phyloP scores from a whole-genome alignment of 495 filamentous ascomycete genomes.

The Penicillium steckii region DNA sequence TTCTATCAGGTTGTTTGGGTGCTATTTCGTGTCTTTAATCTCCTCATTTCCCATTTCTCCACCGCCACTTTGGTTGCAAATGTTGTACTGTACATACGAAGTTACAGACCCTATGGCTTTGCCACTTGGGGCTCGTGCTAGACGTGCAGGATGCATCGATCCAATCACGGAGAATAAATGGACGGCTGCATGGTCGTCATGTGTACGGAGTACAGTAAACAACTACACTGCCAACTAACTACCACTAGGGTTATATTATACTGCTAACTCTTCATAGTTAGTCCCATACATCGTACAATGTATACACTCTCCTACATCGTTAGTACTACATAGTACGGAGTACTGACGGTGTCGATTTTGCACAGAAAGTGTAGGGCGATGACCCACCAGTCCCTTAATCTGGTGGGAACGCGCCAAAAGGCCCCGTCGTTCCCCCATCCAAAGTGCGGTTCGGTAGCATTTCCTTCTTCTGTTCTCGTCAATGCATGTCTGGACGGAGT shows the following conservation, averaged over 20 bases:
- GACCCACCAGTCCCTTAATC: conserved; percentile 28
- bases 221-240: no score
- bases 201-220: not conserved
- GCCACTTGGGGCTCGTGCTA: conserved; percentile 22
- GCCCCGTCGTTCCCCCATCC: conserved; percentile 22
- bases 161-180: conserved; percentile 22
- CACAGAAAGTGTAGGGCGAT: not conserved
- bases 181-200: not conserved
- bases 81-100: no score
- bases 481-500: not conserved
- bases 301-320: not conserved
- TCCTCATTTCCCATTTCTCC: not conserved
- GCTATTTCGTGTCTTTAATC: not conserved
- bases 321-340: not conserved
- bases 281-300: no score
- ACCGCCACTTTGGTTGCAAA: conserved; percentile 13
- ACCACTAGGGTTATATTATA: no score
- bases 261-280: no score
- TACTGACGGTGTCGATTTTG: not conserved
- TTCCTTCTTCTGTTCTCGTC: conserved; percentile 3
- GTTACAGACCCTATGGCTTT: conserved; percentile 5
- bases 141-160: conserved; percentile 1
- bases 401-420: conserved; percentile 12
- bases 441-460: conserved; percentile 18
- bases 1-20: no score